phyloP scores from a whole-genome alignment of 495 filamentous ascomycete species.

The Physcia stellaris region DNA sequence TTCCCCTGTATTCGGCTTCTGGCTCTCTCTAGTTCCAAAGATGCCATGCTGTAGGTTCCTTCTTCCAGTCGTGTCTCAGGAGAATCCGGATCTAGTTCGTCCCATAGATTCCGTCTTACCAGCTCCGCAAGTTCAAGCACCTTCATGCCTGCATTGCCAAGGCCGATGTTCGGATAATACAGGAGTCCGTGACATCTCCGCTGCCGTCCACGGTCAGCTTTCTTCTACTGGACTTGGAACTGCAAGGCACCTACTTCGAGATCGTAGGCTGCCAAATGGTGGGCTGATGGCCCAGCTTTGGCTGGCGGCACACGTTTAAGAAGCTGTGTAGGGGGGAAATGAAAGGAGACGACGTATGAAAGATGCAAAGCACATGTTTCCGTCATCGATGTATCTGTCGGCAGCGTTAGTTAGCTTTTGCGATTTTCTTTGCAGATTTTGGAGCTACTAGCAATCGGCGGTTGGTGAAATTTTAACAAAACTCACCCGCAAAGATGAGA shows the following conservation, averaged over 20 bases:
- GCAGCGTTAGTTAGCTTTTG: no score
- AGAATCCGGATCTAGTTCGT: slow-evolving; percentile 7
- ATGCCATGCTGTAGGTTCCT: slow-evolving; percentile 11
- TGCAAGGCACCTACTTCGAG: no score
- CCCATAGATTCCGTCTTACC: slow-evolving; percentile 10
- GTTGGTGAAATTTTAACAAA: no score
- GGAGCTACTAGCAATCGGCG: no score
- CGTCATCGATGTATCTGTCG: slow-evolving; percentile 23
- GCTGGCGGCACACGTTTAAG: slow-evolving; percentile 22
- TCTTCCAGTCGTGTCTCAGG: no score
- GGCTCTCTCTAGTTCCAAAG: slow-evolving; percentile 18
- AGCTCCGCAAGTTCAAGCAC: slow-evolving; percentile 43
- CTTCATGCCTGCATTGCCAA: slow-evolving; percentile 21
- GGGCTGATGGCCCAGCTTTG: no score
- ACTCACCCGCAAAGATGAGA: slow-evolving; percentile 27
- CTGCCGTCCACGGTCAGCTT: no score
- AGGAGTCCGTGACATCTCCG: slow-evolving; percentile 22
- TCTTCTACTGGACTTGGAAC: no score
- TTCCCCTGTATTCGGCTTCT: slow-evolving; percentile 14
- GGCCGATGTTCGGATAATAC: slow-evolving; percentile 21
- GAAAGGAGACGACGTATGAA: slow-evolving; percentile 27
- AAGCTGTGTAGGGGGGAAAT: slow-evolving; percentile 29
- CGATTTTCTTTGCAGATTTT: no score
- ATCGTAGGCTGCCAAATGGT: no score
- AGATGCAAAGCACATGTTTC: slow-evolving; percentile 29